Base-by-base conservation (phyloP, 805 yeast species). In the Lipomyces kockii region DNA sequence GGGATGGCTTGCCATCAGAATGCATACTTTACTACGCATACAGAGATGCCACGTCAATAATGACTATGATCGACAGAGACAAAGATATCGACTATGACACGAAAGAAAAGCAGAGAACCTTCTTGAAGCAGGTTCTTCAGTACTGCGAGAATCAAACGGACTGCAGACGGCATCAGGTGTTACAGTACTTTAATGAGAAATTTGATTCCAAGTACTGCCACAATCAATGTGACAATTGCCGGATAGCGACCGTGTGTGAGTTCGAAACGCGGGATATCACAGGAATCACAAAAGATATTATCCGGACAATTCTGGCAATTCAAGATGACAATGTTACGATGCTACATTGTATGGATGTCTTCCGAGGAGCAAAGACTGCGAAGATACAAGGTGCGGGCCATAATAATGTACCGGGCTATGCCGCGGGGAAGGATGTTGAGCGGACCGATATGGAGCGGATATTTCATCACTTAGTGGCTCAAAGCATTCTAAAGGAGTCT, bases 111-210 rank as follows among this genome's bases (percentile, higher is more conserved):
- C 97, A 94, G 77, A 78, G 88, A 68, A 84, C 87, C 43, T 89
- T 91, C 76, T 80, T 95, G 71, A 83, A 90, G 63, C 92, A 91
- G 71, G 97, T 95, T 14, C 86, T 91, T 71, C 93, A 89, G 75
- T 95, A 92, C 76, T 94, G 98, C 79, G 97, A 93, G 69, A 94
- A 95, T 77, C 83, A 84, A 11, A 87, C 93, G 2, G 98, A 93
- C 76, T 95, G 99, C 77, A 85, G 99, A 64, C 83, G 98, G 69
- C 86, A 87, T 73, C 93, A 92, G 73, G 97, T 95, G 2, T 81
- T 95, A 61, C 94, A 91, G 61, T 95, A 93, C 75, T 95, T 95
- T 80, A 91, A 91, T 78, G 99, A 95, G 76, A 80, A 79, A 5
- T 93, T 94, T 75, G 86, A 90, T 68, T 82, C 89, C 9, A 80